Percentiles rank a stretch among this genome's conserved stretches.
Evolutionary conservation across 768 basidiomycete species (phyloP).

Genomic region (Trichaptum fuscoviolaceum): DNA sequence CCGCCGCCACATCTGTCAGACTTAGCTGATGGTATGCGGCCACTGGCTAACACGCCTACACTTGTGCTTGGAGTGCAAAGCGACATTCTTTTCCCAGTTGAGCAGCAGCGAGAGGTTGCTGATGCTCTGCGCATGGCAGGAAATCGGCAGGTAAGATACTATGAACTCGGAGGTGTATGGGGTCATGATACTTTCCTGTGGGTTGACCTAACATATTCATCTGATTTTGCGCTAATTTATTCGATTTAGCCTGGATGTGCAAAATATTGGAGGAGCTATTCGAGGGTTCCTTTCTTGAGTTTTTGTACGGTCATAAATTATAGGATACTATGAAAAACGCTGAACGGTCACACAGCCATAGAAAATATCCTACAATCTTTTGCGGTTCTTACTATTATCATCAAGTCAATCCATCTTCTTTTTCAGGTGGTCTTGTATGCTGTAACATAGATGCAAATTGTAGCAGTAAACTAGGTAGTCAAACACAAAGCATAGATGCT

Average conservation of each 20-base stretch:
- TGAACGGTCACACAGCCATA: not conserved
- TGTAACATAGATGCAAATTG: too few relatives aligned
- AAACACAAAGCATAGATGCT: too few relatives aligned
- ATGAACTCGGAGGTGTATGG: constrained; percentile 99
- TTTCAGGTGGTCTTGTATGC: too few relatives aligned
- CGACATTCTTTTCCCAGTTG: constrained; percentile 94
- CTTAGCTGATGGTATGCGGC: constrained; percentile 72
- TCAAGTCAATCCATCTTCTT: too few relatives aligned
- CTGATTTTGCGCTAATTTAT: constrained; percentile 4
- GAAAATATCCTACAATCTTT: too few relatives aligned
- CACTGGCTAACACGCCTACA: constrained; percentile 70
- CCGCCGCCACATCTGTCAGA: constrained; percentile 71
- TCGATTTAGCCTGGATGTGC: constrained; percentile 62
- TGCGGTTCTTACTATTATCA: too few relatives aligned
- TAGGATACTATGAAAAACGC: not conserved
- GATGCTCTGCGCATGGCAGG: constrained; percentile 90
- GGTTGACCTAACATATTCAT: constrained; percentile 26
- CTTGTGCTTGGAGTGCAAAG: constrained; percentile 93
- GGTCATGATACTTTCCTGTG: constrained; percentile 97
- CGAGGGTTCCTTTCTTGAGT: constrained; percentile 73
- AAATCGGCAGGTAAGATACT: constrained; percentile 86
- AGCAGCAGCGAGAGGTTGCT: constrained; percentile 93
- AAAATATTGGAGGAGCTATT: constrained; percentile 88
- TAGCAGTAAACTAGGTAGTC: too few relatives aligned
- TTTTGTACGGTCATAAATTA: not conserved